Evolutionary conservation across 2,329 filamentous ascomycete species (phyloP), one percentile per base, ranked within the genome.

Genomic region (Aspergillus sp.): DNA sequence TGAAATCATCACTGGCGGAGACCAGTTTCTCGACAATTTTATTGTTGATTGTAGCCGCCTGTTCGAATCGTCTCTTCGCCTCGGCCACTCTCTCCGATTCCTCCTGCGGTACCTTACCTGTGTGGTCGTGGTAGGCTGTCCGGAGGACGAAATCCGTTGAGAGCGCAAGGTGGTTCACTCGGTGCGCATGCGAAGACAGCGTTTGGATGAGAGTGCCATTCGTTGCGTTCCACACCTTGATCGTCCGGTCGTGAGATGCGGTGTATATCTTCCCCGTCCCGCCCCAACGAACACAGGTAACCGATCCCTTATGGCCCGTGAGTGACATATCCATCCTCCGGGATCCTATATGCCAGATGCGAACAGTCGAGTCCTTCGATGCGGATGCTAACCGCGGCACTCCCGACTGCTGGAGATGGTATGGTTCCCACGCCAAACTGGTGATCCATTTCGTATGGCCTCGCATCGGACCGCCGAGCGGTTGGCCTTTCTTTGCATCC

Each of bases 231-330:
- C 91, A 98, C 4, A 96, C 81, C 57, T 91, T 89, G 56, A 97
- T 81, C 1, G 85, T 91, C 73, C 94, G 94, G 72, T 96, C 91
- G 63, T 94, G 89, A 32, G 87, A 94, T 19, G 80, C 81, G 5
- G 86, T 88, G 70, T 93, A 94, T 52, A 94, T 83, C 48, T 80
- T 73, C 3, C 89, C 88, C 1, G 82, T 85, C n/a, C 91, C 91
- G 48, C 93, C 93, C 93, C 93, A 98, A 57, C 84, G 83, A 3
- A 97, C 88, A 64, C 90, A 96, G 41, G 86, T 89, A 10, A 97
- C 87, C 42, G 82, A 88, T 40, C 83, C 83, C 71, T 89, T 93
- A 73, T 98, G 93, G 3, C 91, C 91, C 4, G 84, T 86, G 29
- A 97, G 74, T 2, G 91, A 85, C 58, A 86, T 82, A 59, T 96